Evolutionary conservation across 331 rosid genomes (phyloP), one percentile per base, ranked within the genome.

Genomic region (Dryas integrifolia): DNA sequence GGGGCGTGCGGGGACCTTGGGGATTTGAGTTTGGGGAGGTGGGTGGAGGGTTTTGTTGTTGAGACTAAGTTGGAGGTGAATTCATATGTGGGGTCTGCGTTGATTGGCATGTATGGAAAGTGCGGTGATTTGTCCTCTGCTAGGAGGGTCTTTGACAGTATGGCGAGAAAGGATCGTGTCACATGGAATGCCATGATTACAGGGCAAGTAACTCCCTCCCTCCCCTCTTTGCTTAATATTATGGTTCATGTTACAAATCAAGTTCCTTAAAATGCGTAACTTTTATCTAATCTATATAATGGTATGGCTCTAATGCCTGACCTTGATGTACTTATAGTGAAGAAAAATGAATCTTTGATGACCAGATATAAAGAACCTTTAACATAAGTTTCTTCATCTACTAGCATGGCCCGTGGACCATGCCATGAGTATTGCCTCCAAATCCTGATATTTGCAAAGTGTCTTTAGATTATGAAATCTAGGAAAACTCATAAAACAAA

Each of bases 1-100:
- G 90, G 88, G 44, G 93, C 92, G 0, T 92, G 93, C 18, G 89
- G 91, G 30, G 97, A 92, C 72, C 40, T 89, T 55, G 97, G 93
- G 47, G 73, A 92, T 73, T 78, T 89, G 82, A 80, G 82, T 43
- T 74, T 86, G 83, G 93, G 92, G 76, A 77, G 58, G 72, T 87
- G 90, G 92, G 87, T 89, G 69, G 93, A 92, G 73, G 81, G 74
- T 81, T 89, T 85, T 60, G 89, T 86, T 6, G 77, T 80, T 53
- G 88, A 76, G 39, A 73, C 62, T 45, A 76, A 67, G 14, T 63
- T 83, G 76, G 62, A 73, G 60, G 11, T 87, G 56, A 92, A 89
- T 75, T 78, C 86, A 38, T 89, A 59, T 65, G 9, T 86, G 9
- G 91, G 85, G 40, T 84, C 91, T 67, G 83, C 88, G 6, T 85